Evolutionary conservation across 495 filamentous ascomycete genomes (phyloP), one percentile per base, ranked within the genome.

Genomic region (Trichocladium uniseriatum): DNA sequence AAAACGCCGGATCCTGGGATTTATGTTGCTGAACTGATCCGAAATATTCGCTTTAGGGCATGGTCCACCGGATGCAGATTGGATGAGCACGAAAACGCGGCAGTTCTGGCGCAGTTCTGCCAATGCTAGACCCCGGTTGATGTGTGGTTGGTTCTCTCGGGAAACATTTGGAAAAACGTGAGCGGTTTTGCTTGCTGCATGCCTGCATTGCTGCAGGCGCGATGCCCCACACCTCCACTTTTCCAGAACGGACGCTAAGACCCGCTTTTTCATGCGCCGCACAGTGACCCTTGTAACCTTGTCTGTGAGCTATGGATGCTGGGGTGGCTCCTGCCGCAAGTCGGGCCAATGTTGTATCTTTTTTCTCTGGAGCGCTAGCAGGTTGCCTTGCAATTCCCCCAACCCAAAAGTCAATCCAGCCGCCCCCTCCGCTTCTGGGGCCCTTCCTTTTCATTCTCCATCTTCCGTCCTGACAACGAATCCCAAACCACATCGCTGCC

Each of bases 161-260:
- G 49, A 52, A 52, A 52, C 49, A n/a, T n/a, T n/a, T n/a, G n/a
- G n/a, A n/a, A 36, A 28, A 52, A 52, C 43, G 43, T 42, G 49
- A 49, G 38, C 39, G 21, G 10, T 37, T 43, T 43, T 36, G 47
- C 16, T 27, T 43, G 20, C 20, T 51, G 39, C 32, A 32, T 2
- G 6, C 4, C 10, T 41, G 19, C 20, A 32, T 31, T 18, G 10
- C 24, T 44, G 40, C 45, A 54, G 39, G n/a, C n/a, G n/a, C n/a
- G n/a, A 49, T 42, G 37, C 51, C 51, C 22, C 39, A n/a, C 7
- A 8, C n/a, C 11, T 13, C 27, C 24, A 35, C 53, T 41, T 55
- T 51, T 51, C 47, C 47, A 54, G 52, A 54, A 49, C 52, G 46
- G 41, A 53, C 45, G 45, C 51, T 37, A 51, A 51, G 31, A 47